Percentiles rank a stretch among this genome's conserved stretches.
These are phyloP conservation scores for Microcos paniculata DNA, from an alignment of 345 rosid genomes.

Conservation along the genomic window DNA sequence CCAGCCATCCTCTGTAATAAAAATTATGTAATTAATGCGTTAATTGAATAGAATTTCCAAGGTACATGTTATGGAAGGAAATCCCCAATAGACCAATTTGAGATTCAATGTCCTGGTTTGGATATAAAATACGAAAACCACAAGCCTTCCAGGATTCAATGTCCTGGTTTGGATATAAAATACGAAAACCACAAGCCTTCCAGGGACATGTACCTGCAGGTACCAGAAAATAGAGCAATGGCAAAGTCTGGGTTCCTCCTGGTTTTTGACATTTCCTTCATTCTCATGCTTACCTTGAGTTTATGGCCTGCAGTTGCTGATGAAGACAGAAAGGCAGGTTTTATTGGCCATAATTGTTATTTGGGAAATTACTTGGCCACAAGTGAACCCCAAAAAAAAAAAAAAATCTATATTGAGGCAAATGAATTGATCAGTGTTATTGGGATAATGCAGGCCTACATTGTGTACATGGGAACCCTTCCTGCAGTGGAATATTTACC, in stretches of 20 bases:
- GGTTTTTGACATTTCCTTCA: not conserved
- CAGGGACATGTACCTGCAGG: not conserved
- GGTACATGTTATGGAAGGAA: not conserved
- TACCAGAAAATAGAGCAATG: not conserved
- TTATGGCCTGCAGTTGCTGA: not conserved
- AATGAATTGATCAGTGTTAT: not conserved
- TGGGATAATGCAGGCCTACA: conserved; percentile 24
- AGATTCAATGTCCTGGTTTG: not conserved
- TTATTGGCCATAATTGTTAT: too few species aligned
- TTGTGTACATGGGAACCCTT: conserved; percentile 41
- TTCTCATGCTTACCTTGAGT: not conserved
- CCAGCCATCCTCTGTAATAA: not conserved
- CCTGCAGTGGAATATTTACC: conserved; percentile 21
- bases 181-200: not conserved
- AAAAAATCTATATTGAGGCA: not conserved
- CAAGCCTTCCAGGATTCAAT: not conserved
- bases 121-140: not conserved
- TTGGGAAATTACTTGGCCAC: too few species aligned
- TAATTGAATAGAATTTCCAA: not conserved
- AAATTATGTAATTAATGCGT: not conserved
- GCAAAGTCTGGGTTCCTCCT: not conserved
- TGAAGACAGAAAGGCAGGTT: not conserved
- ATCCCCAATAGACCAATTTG: not conserved
- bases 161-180: not conserved
- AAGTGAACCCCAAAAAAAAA: too few species aligned